Conservation (phyloP, 257 asterid genomes). For the Solanum habrochaites region DNA sequence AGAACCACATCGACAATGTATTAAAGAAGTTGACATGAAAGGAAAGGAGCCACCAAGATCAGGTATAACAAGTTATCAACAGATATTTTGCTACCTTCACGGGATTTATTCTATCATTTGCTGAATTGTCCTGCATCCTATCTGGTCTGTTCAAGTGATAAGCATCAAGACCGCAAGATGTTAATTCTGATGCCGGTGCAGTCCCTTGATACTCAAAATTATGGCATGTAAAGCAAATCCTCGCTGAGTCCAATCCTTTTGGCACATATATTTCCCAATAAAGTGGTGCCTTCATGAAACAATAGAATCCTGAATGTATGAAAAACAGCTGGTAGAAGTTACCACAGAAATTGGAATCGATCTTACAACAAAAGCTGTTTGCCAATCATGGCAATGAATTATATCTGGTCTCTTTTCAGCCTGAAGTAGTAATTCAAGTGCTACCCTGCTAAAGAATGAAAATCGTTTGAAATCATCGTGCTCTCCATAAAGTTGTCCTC, state of each 20-base stretch:
- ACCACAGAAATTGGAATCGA: neutral
- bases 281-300: constrained; percentile 77
- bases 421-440: constrained; percentile 86
- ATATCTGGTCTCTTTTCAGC: constrained; percentile 88
- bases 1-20: neutral
- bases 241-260: constrained; percentile 82
- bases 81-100: constrained; percentile 46
- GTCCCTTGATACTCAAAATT: constrained; percentile 98
- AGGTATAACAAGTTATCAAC: neutral
- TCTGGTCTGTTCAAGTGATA: constrained; percentile 77
- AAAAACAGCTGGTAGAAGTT: neutral
- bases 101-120: constrained; percentile 71
- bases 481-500: constrained; percentile 92
- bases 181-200: constrained; percentile 74
- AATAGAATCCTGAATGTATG: neutral
- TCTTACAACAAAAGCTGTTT: constrained; percentile 88
- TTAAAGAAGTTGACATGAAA: neutral
- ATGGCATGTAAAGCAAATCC: constrained; percentile 97
- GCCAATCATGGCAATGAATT: constrained; percentile 99
- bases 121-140: constrained; percentile 90
- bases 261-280: constrained; percentile 90
- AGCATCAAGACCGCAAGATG: constrained; percentile 94
- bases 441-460: constrained; percentile 98
- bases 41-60: neutral
- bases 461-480: constrained; percentile 89